A percentile compares a stretch with the other conserved stretches of the same genome.
Evolutionary conservation across 805 yeast genomes (phyloP).

Genomic region (Scheffersomyces lignosus): DNA sequence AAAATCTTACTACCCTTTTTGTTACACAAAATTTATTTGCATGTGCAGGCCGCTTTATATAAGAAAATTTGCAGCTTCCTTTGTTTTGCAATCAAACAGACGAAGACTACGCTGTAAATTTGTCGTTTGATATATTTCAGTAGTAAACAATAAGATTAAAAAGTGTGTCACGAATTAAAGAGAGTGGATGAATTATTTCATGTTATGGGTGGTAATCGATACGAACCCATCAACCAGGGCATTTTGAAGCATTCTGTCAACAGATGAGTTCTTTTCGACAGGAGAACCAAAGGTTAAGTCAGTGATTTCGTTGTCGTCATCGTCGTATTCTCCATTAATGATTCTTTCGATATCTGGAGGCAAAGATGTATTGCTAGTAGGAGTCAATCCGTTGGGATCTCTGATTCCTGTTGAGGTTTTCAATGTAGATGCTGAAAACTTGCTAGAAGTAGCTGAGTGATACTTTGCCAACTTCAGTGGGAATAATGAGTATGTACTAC

Average conservation of each 20-base stretch:
- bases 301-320: background rate
- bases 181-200: slow-evolving; percentile 2
- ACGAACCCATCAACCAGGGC: slow-evolving; percentile 7
- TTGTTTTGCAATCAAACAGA: too few relatives aligned
- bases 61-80: too few relatives aligned
- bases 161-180: too few relatives aligned
- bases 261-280: slow-evolving; percentile 1
- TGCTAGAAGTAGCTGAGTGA: slow-evolving; percentile 4
- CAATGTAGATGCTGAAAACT: slow-evolving; percentile 2
- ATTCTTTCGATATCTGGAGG: slow-evolving; percentile 6
- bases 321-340: slow-evolving; percentile 2
- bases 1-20: too few relatives aligned
- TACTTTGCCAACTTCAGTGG: slow-evolving; percentile 11
- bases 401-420: too few relatives aligned
- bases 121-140: too few relatives aligned
- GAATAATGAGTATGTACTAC: slow-evolving; percentile 8
- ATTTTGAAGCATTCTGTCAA: slow-evolving; percentile 6
- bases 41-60: too few relatives aligned
- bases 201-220: slow-evolving; percentile 8
- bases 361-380: slow-evolving; percentile 1
- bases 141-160: too few relatives aligned
- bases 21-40: too few relatives aligned
- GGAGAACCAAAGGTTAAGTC: slow-evolving; percentile 1
- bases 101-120: too few relatives aligned
- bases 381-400: slow-evolving; percentile 1